Evolutionary conservation across 345 rosid species (phyloP).

Genomic region (Citrus maxima): DNA sequence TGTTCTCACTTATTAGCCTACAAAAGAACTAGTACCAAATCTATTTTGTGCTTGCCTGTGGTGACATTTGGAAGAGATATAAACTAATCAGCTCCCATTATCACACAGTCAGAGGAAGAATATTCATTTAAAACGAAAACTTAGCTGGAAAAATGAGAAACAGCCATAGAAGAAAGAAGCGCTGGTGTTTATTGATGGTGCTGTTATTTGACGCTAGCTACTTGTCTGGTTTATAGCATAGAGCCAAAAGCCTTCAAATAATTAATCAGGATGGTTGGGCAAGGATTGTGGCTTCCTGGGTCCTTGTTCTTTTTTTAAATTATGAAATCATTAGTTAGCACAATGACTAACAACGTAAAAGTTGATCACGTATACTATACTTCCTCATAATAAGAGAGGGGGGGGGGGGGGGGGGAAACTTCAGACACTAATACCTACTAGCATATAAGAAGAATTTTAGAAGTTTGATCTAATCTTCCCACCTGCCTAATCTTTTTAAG

Average conservation of each 20-base stretch:
- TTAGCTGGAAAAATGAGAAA: background rate
- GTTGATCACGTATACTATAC: no score
- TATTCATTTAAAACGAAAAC: constrained; percentile 14
- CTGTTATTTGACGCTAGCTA: constrained; percentile 15
- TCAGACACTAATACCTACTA: no score
- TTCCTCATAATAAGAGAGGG: no score
- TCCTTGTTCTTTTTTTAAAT: background rate
- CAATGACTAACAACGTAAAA: no score
- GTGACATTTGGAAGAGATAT: constrained; percentile 8
- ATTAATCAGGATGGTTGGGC: background rate
- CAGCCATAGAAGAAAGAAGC: background rate
- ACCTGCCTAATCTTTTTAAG: no score
- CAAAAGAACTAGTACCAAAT: background rate
- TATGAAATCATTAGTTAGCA: no score
- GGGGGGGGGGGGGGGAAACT: no score
- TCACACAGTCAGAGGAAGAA: constrained; percentile 5
- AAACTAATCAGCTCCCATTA: background rate
- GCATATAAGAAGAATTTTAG: no score
- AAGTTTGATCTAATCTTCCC: no score
- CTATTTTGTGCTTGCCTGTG: background rate
- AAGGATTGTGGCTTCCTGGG: constrained; percentile 1
- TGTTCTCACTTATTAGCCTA: background rate
- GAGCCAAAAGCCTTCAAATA: background rate
- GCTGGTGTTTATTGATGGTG: constrained; percentile 8
- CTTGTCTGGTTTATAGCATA: constrained; percentile 16